phyloP scores from a whole-genome alignment of 2,329 filamentous ascomycete genomes.

The Clonostachys rhizophaga region DNA sequence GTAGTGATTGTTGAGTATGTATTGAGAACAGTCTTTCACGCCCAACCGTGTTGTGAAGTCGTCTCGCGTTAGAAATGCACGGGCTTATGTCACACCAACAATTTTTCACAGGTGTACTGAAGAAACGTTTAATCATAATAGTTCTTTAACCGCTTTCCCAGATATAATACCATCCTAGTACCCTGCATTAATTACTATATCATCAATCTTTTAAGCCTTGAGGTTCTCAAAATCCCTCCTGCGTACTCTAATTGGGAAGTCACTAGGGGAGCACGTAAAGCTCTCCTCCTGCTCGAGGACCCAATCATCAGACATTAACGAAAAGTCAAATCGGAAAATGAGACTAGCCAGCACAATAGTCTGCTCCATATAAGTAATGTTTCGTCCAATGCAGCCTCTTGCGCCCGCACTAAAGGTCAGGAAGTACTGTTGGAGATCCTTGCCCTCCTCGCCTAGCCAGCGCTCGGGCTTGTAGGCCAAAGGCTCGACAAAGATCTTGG shows the following conservation, averaged over 20 bases:
- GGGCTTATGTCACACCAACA: no score
- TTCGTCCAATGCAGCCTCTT: slow-evolving; percentile 5
- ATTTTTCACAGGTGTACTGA: no score
- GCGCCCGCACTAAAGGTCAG: slow-evolving; percentile 8
- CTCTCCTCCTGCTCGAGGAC: not conserved
- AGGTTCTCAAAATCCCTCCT: not conserved
- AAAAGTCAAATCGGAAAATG: not conserved
- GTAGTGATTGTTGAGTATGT: no score
- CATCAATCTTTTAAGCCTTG: no score
- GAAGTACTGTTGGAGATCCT: slow-evolving; percentile 25
- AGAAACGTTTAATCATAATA: no score
- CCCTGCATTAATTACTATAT: no score
- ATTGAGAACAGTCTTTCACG: no score
- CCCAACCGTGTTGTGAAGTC: no score
- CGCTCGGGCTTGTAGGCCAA: slow-evolving; percentile 15
- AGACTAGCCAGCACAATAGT: not conserved
- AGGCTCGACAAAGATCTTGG: slow-evolving; percentile 12
- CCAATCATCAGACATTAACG: not conserved
- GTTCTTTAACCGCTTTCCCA: no score
- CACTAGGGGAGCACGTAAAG: not conserved
- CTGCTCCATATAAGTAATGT: not conserved
- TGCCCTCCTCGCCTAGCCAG: slow-evolving; percentile 8
- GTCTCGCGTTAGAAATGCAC: no score
- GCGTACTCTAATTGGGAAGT: not conserved
- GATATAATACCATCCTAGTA: no score